These are phyloP conservation scores for Pseudogymnoascus pannorum DNA, from an alignment of 2,329 filamentous ascomycete genomes.

Conservation along the genomic window DNA sequence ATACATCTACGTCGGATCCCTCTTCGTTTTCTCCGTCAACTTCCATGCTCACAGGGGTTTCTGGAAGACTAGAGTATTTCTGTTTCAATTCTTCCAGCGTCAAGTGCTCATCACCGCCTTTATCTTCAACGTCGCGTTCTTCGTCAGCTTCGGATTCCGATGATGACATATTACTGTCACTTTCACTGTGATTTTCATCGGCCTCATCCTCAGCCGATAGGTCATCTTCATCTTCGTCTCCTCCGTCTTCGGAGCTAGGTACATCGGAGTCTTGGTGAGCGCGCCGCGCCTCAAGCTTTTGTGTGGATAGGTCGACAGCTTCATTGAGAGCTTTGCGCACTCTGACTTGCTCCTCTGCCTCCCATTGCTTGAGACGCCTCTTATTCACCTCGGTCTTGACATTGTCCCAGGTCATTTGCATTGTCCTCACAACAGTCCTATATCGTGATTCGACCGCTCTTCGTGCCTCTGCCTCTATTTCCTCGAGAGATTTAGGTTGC, in stretches of 20 bases:
- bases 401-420: conserved; percentile 57
- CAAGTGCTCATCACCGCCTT: conserved; percentile 53
- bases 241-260: conserved; percentile 33
- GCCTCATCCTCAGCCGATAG: conserved; percentile 39
- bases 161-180: conserved; percentile 54
- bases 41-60: conserved; percentile 26
- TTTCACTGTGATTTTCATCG: conserved; percentile 35
- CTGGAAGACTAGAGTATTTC: conserved; percentile 62
- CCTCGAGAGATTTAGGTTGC: conserved; percentile 69
- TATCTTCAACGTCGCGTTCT: conserved; percentile 36
- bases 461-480: conserved; percentile 71
- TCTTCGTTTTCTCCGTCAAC: conserved; percentile 17
- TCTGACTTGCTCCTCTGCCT: conserved; percentile 56
- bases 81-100: conserved; percentile 61
- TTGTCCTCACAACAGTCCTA: conserved; percentile 56
- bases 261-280: conserved; percentile 46
- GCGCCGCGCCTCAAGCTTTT: conserved; percentile 57
- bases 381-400: conserved; percentile 55
- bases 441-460: conserved; percentile 62
- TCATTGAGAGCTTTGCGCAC: conserved; percentile 64
- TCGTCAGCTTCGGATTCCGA: conserved; percentile 54
- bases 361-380: conserved; percentile 52
- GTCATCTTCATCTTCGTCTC: conserved; percentile 29
- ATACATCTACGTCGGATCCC: conserved; percentile 7
- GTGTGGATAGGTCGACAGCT: conserved; percentile 64